Base-by-base conservation (phyloP, 805 yeast species). In the Candida insectorum region DNA sequence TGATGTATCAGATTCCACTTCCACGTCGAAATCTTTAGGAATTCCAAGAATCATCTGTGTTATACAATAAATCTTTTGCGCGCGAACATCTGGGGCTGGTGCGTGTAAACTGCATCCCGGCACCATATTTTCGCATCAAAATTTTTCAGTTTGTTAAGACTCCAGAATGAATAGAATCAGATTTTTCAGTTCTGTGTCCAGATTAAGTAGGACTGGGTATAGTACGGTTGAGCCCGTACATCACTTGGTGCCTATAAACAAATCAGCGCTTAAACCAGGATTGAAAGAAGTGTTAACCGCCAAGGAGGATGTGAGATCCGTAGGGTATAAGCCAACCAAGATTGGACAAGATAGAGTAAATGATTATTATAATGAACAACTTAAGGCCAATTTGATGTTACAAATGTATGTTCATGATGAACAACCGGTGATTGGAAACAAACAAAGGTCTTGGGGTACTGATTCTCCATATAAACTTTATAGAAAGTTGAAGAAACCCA, bases 221-320 rank as follows among this genome's bases (percentile, higher is more conserved):
- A 82, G 94, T 24, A 73, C 85, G 32, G 89, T 86, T 23, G 76
- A 82, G 31, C 97, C 98, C 2, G 94, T 91, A 11, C 98, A 93
- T 58, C 98, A 93, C 60, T 72, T 77, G 39, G 85, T 91, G 27
- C 77, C 76, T 45, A 78, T 86, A 52, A 73, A 76, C 49, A 93
- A 93, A 58, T 63, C 78, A 24, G 75, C 75, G 34, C 72, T 91
- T 31, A 81, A 89, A 23, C 88, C 91, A 37, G 69, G 81, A 40
- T 84, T 80, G 58, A 77, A 83, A 33, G 84, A 77, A 24, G 60
- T 85, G 37, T 74, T 83, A 41, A 61, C 71, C 31, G 75, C 81
- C 18, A 79, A 81, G 45, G 76, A 77, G 49, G 95, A 88, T 58
- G 77, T 88, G 41, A 75, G 84, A 52, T 80, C 95, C 10, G 82